Evolutionary conservation across 345 rosid genomes (phyloP).

Genomic region (Populus simonii): DNA sequence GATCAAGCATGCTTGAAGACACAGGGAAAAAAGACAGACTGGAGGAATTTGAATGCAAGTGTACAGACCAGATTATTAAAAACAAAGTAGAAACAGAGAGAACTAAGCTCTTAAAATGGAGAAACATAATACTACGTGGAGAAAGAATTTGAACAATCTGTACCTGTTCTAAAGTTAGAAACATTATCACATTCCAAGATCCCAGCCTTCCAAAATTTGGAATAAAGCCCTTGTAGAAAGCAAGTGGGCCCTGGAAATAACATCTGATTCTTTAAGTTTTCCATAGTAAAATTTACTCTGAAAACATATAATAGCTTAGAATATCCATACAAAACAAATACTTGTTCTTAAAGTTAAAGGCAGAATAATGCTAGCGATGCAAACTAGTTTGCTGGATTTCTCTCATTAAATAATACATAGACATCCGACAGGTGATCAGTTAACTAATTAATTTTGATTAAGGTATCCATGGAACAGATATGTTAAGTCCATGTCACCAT

Average conservation of each 20-base stretch:
- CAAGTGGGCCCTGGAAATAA: slow-evolving; percentile 61
- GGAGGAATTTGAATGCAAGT: neutral
- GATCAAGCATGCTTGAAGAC: neutral
- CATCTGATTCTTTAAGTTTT: slow-evolving; percentile 3
- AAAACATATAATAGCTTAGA: neutral
- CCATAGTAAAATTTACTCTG: neutral
- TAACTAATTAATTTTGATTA: neutral
- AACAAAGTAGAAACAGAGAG: neutral
- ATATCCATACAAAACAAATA: neutral
- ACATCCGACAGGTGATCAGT: neutral
- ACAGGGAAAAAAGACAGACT: neutral
- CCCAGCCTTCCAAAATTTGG: slow-evolving; percentile 90
- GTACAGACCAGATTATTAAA: neutral
- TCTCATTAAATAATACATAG: neutral
- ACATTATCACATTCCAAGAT: slow-evolving; percentile 92
- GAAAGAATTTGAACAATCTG: neutral
- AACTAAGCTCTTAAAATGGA: neutral
- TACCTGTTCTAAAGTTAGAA: slow-evolving; percentile 92
- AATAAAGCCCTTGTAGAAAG: slow-evolving; percentile 90
- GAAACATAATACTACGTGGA: neutral
- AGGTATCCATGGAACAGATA: neutral
- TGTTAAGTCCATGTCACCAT: neutral
- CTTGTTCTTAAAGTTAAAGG: neutral
- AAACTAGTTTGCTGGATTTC: neutral
- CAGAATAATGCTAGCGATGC: neutral